phyloP scores from a whole-genome alignment of 1,284 basidiomycete genomes.

The Paramarasmius palmivorus region DNA sequence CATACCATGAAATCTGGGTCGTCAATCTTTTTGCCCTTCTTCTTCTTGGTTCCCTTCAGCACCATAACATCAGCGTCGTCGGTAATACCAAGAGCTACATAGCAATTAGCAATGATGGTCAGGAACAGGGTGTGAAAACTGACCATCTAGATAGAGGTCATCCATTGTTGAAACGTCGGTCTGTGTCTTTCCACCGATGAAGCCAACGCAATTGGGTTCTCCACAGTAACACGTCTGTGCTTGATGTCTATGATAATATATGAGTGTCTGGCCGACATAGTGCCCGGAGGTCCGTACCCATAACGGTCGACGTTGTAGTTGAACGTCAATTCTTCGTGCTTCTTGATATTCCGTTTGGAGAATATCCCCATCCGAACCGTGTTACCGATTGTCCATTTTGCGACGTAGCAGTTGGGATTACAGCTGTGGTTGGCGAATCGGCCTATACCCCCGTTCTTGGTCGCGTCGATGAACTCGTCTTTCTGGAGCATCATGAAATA shows the following conservation, averaged over 20 bases:
- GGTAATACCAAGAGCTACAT: conserved; percentile 87
- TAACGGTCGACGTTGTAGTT: conserved; percentile 99
- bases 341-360: conserved; percentile 79
- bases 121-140: conserved; percentile 21
- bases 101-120: conserved; percentile 10
- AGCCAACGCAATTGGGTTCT: conserved; percentile 94
- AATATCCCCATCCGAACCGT: conserved; percentile 99
- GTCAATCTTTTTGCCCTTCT: conserved; percentile 90
- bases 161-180: conserved; percentile 95
- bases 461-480: conserved; percentile 99
- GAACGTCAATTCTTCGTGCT: conserved; percentile 95
- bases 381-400: conserved; percentile 95
- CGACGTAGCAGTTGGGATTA: conserved; percentile 98
- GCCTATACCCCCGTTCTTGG: conserved; percentile 94
- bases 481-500: conserved; percentile 99
- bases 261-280: conserved; percentile 1
- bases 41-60: conserved; percentile 89
- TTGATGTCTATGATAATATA: conserved; percentile 67
- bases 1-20: conserved; percentile 84
- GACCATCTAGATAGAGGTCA: conserved; percentile 92
- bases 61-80: conserved; percentile 84
- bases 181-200: conserved; percentile 97
- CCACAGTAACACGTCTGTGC: conserved; percentile 96
- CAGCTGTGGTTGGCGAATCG: conserved; percentile 99
- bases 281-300: conserved; percentile 57